Percentiles rank a stretch among this genome's conserved stretches.
Evolutionary conservation across 2,329 filamentous ascomycete species (phyloP).

Genomic region (Monosporascus sp.): DNA sequence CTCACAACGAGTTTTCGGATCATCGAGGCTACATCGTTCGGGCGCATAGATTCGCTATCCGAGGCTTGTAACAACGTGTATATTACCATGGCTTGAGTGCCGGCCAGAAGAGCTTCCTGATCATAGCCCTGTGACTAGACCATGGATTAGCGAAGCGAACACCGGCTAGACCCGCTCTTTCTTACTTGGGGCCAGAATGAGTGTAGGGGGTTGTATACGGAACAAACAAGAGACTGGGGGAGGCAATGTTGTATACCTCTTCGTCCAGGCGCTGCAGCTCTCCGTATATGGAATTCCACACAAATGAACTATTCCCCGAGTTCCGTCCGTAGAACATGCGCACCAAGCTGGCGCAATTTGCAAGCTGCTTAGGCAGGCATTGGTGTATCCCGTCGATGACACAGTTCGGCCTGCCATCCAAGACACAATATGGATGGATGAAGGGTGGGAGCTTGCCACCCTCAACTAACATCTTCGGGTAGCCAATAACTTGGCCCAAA

Average conservation of each 20-base stretch:
- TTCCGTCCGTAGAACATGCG: slow-evolving; percentile 17
- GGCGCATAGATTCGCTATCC: slow-evolving; percentile 8
- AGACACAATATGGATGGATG: slow-evolving; percentile 21
- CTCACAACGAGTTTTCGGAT: background rate
- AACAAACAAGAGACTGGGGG: slow-evolving; percentile 2
- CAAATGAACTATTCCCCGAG: slow-evolving; percentile 12
- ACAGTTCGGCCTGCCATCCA: slow-evolving; percentile 9
- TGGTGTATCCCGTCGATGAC: slow-evolving; percentile 15
- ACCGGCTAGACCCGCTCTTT: too few relatives aligned
- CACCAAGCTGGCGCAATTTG: slow-evolving; percentile 20
- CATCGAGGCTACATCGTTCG: slow-evolving; percentile 8
- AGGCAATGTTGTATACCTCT: slow-evolving; percentile 8
- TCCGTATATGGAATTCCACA: slow-evolving; percentile 21
- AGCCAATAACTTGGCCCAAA: slow-evolving; percentile 17
- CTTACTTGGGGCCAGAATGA: too few relatives aligned
- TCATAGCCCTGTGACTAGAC: background rate
- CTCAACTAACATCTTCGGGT: slow-evolving; percentile 17
- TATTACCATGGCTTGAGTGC: slow-evolving; percentile 8
- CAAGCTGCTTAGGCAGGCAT: slow-evolving; percentile 20
- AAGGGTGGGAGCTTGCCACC: slow-evolving; percentile 20
- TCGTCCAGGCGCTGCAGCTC: slow-evolving; percentile 12
- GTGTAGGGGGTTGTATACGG: too few relatives aligned
- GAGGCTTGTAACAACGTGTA: slow-evolving; percentile 18
- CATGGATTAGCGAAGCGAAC: too few relatives aligned
- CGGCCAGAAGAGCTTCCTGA: slow-evolving; percentile 4